Conservation (phyloP, 106 monocot species). For the Acorus gramineus region DNA sequence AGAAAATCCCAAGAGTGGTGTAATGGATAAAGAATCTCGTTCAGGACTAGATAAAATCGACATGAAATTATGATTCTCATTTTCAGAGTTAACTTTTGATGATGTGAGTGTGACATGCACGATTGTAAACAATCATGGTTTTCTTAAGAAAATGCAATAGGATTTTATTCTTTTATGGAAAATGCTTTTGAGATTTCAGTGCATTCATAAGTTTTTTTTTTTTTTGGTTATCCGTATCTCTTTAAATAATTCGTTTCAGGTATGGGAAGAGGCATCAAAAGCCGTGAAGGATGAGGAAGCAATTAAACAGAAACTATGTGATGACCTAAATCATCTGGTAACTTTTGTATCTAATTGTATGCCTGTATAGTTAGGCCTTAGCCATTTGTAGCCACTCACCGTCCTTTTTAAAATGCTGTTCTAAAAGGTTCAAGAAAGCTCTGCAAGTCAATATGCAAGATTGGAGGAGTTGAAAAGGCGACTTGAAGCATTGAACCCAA, state of each 20-base stretch:
- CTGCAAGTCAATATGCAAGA: conserved; percentile 58
- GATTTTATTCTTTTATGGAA: too few species aligned
- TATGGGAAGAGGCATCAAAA: conserved; percentile 81
- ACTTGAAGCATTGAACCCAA: conserved; percentile 75
- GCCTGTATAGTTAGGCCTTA: background rate
- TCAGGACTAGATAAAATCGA: too few species aligned
- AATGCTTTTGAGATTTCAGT: too few species aligned
- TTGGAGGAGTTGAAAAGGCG: conserved; percentile 88
- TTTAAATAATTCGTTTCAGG: conserved; percentile 25
- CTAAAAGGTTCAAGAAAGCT: conserved; percentile 84
- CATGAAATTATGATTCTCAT: too few species aligned
- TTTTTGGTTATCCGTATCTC: background rate
- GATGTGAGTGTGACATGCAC: too few species aligned
- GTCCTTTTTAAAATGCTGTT: background rate
- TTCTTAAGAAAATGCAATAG: too few species aligned
- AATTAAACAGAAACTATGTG: conserved; percentile 82
- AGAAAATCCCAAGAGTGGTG: too few species aligned
- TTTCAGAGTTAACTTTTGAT: too few species aligned
- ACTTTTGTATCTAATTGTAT: background rate
- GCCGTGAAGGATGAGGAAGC: conserved; percentile 80
- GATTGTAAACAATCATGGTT: too few species aligned
- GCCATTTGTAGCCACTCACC: too few species aligned
- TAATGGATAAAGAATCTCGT: too few species aligned
- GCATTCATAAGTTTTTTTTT: background rate
- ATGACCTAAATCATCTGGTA: conserved; percentile 86